phyloP scores from a whole-genome alignment of 1,284 basidiomycete genomes.

The Fomes fomentarius region DNA sequence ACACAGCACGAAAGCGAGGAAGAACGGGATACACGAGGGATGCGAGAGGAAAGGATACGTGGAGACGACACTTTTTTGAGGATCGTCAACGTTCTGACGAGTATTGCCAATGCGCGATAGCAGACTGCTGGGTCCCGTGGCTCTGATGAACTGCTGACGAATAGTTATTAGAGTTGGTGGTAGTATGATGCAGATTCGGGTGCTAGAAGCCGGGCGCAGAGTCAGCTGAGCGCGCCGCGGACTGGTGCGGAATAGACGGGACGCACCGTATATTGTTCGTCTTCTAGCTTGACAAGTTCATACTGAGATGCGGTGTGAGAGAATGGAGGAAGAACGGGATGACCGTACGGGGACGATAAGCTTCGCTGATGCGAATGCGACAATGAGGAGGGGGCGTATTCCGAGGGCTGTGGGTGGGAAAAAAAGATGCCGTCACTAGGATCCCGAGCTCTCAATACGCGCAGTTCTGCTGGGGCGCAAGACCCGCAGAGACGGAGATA shows the following conservation, averaged over 20 bases:
- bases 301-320: conserved; percentile 36
- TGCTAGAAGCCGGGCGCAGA: conserved; percentile 1
- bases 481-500: conserved; percentile 41
- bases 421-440: conserved; percentile 51
- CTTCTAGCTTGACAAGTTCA: conserved; percentile 54
- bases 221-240: not conserved
- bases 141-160: conserved; percentile 29
- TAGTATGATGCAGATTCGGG: conserved; percentile 26
- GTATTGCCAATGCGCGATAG: conserved; percentile 64
- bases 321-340: conserved; percentile 28
- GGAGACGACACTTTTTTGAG: not conserved
- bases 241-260: not conserved
- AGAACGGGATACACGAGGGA: not conserved
- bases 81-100: conserved; percentile 52
- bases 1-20: conserved; percentile 16
- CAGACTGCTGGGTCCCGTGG: conserved; percentile 26
- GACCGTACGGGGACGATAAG: conserved; percentile 26
- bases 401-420: conserved; percentile 59
- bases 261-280: conserved; percentile 63
- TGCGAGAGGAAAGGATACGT: not conserved
- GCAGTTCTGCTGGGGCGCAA: conserved; percentile 32
- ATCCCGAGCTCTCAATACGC: conserved; percentile 40
- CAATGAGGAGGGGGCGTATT: conserved; percentile 39
- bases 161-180: conserved; percentile 31
- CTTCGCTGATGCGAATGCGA: conserved; percentile 24